Conservation (phyloP, 495 filamentous ascomycete species). For the Penicillium longicatenatum region DNA sequence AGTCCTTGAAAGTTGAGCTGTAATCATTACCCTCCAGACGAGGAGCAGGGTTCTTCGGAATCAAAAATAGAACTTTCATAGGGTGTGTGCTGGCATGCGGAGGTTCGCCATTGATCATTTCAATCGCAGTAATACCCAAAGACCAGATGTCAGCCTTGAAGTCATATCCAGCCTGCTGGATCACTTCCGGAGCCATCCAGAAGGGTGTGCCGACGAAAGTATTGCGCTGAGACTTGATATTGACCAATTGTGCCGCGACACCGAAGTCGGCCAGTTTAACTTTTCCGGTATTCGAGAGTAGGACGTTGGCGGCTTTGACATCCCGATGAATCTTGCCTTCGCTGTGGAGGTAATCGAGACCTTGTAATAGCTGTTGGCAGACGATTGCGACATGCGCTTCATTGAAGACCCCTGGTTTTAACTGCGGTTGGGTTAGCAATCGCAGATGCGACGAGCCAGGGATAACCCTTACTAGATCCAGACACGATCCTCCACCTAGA, state of each 20-base stretch:
- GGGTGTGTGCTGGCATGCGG: conserved; percentile 89
- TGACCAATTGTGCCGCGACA: conserved; percentile 92
- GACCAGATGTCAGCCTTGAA: conserved; percentile 99
- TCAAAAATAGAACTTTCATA: conserved; percentile 98
- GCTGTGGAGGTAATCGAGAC: conserved; percentile 88
- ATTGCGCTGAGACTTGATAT: conserved; percentile 96
- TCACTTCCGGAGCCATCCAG: conserved; percentile 99
- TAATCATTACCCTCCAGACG: conserved; percentile 81
- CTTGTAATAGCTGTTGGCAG: conserved; percentile 85
- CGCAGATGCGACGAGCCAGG: background rate
- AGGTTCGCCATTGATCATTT: conserved; percentile 89
- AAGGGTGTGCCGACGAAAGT: conserved; percentile 99
- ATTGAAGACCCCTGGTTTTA: conserved; percentile 89
- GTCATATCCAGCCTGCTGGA: conserved; percentile 94
- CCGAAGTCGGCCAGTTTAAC: conserved; percentile 98
- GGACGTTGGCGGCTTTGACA: conserved; percentile 93
- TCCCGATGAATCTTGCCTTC: conserved; percentile 98
- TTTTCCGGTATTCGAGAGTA: conserved; percentile 83
- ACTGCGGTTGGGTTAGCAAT: conserved; percentile 49
- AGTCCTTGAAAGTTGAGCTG: conserved; percentile 91
- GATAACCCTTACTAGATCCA: conserved; percentile 70
- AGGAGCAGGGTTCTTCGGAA: conserved; percentile 88
- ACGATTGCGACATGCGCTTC: conserved; percentile 95
- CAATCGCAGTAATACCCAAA: conserved; percentile 92
- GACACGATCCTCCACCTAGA: conserved; percentile 87